A percentile compares a stretch with the other conserved stretches of the same genome.
Evolutionary conservation across 2,329 filamentous ascomycete species (phyloP).

Genomic region (Sclerotiophoma versabilis): DNA sequence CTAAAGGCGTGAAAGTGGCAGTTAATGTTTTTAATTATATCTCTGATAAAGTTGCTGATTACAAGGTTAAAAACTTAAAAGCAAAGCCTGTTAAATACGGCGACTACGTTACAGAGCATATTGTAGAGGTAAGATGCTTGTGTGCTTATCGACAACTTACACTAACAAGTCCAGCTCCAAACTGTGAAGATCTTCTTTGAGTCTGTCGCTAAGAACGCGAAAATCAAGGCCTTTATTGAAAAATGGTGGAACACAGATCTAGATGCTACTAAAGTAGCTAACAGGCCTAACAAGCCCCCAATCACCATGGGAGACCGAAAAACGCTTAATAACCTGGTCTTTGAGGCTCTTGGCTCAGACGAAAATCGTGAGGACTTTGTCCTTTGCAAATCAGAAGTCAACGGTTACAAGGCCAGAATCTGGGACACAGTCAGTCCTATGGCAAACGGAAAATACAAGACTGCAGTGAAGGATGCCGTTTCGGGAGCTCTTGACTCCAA

Average conservation of each 20-base stretch:
- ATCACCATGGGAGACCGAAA: neutral
- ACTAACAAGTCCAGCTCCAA: neutral
- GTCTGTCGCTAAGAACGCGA: neutral
- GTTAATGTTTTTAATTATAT: neutral
- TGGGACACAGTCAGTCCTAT: neutral
- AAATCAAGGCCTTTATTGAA: neutral
- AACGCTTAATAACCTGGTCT: neutral
- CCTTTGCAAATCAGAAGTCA: conserved; percentile 2
- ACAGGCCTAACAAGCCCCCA: conserved; percentile 2
- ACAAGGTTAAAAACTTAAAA: neutral
- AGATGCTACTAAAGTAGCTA: neutral
- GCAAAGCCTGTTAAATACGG: neutral
- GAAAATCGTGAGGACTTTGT: conserved; percentile 5
- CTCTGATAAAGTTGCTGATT: neutral
- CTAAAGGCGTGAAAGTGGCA: neutral
- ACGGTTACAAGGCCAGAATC: neutral
- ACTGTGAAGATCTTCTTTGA: neutral
- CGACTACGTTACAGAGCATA: neutral
- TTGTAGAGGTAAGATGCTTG: neutral
- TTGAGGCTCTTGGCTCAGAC: conserved; percentile 3
- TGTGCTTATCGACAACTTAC: neutral
- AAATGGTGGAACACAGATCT: conserved; percentile 1
- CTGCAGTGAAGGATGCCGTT: neutral
- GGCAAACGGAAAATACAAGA: neutral
- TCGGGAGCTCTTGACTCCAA: neutral